phyloP scores from a whole-genome alignment of 1,139 yeast genomes.

The Pichia terricola region DNA sequence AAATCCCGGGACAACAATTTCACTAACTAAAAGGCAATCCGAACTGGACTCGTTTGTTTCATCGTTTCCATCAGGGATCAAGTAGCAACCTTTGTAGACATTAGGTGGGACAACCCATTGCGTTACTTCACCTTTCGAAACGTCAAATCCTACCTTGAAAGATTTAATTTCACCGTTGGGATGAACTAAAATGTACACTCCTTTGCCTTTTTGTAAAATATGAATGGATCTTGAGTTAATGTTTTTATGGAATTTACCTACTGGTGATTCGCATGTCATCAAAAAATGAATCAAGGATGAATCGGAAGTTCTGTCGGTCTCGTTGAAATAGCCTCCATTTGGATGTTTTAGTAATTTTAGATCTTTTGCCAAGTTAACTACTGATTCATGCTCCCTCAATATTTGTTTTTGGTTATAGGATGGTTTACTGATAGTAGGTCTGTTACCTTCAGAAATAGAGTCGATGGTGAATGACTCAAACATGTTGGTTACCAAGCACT shows the following conservation, averaged over 20 bases:
- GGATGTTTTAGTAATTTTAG: constrained; percentile 30
- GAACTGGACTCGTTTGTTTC: constrained; percentile 22
- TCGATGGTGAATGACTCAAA: not conserved
- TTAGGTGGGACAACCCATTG: constrained; percentile 53
- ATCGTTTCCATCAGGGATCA: constrained; percentile 23
- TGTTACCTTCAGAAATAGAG: not conserved
- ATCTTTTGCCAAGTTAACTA: constrained; percentile 16
- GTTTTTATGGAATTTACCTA: constrained; percentile 38
- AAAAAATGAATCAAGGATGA: constrained; percentile 37
- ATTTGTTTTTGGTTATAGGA: constrained; percentile 12
- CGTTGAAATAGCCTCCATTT: constrained; percentile 43
- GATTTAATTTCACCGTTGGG: constrained; percentile 37
- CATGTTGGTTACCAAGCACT: not conserved
- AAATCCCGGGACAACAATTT: constrained; percentile 46
- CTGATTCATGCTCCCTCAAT: not conserved
- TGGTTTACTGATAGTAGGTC: constrained; percentile 12
- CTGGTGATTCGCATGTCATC: constrained; percentile 35
- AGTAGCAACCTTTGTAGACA: constrained; percentile 40
- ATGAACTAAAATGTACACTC: constrained; percentile 38
- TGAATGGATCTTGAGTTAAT: constrained; percentile 37
- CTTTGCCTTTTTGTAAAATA: constrained; percentile 39
- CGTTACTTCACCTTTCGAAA: constrained; percentile 33
- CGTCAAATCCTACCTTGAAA: constrained; percentile 39
- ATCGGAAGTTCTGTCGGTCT: constrained; percentile 37
- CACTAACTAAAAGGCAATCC: constrained; percentile 38